Base-by-base conservation (phyloP, 306 rosid species). In the Castanospermum australe region DNA sequence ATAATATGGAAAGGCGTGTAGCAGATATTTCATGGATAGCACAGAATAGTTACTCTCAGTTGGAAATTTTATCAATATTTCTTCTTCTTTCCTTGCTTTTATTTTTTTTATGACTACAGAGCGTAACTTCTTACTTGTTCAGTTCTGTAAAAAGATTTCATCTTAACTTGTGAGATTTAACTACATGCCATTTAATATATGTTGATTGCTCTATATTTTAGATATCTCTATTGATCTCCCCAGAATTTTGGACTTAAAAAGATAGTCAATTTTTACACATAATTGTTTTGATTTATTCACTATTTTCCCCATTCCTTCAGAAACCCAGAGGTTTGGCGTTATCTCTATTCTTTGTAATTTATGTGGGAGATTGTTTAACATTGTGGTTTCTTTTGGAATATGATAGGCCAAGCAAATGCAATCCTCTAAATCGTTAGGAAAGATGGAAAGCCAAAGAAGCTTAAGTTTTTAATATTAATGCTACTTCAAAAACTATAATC, bases 361-460 rank as follows among this genome's bases (percentile, higher is more conserved):
- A 39, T 32, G 8, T 45, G 64, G 67, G 55, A 25, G 66, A 48
- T 24, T 57, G 51, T 32, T 63, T 38, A 32, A 9, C 30, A 42
- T 50, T 28, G 56, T 50, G 51, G 60, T 63, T 78, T 71, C 50
- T 42, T 15, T 42, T 59, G 81, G 45, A 80, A 50, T 13, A 64
- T 39, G 35, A 30, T 62, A 30, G 22, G 57, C 45, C n/a, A n/a
- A n/a, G n/a, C n/a, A n/a, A n/a, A 6, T 45, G 71, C 51, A 7
- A 5, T 45, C 47, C 55, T 60, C 32, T 62, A 30, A 30, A 20
- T 60, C 32, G 50, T 48, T 51, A 28, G 51, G 21, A 39, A 28
- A 63, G 8, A 41, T 51, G 20, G 61, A 72, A 73, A 74, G 52
- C 71, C 67, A 39, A 14, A 28, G 70, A 20, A 75, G 8, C 28